phyloP scores from a whole-genome alignment of 179 eudicot species.

The Sideroxylon spinosum region DNA sequence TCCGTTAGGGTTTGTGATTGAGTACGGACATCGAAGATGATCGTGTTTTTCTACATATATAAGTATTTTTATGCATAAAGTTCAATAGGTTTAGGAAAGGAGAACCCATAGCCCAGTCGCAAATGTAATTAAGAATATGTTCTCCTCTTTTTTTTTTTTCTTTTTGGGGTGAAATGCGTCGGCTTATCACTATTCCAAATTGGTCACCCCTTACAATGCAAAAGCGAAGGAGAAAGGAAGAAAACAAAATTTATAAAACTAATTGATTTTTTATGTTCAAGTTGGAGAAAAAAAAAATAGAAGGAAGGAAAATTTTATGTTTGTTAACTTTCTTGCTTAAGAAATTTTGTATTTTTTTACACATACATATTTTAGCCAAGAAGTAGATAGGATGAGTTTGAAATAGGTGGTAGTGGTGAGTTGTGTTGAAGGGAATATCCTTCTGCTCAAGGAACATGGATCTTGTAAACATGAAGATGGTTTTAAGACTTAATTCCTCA shows the following conservation, averaged over 20 bases:
- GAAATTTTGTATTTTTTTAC: background rate
- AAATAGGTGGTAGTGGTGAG: no score
- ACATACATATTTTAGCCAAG: background rate
- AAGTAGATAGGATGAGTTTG: background rate
- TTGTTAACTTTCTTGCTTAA: background rate
- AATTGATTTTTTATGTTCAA: no score
- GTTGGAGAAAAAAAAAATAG: no score
- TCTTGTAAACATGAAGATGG: background rate
- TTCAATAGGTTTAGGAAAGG: no score
- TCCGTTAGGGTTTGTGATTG: constrained; percentile 10
- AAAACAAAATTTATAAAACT: no score
- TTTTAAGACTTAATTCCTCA: no score
- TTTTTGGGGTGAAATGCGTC: no score
- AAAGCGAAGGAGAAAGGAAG: background rate
- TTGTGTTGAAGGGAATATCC: background rate
- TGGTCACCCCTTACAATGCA: background rate
- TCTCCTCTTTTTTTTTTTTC: no score
- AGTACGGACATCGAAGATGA: background rate
- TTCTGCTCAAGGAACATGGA: background rate
- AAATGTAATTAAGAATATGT: no score
- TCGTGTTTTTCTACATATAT: no score
- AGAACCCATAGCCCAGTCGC: background rate
- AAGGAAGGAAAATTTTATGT: background rate
- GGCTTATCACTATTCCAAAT: background rate
- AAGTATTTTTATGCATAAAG: no score